These are phyloP conservation scores for Ogataea methylovora DNA, from an alignment of 805 yeast genomes.

Conservation along the genomic window DNA sequence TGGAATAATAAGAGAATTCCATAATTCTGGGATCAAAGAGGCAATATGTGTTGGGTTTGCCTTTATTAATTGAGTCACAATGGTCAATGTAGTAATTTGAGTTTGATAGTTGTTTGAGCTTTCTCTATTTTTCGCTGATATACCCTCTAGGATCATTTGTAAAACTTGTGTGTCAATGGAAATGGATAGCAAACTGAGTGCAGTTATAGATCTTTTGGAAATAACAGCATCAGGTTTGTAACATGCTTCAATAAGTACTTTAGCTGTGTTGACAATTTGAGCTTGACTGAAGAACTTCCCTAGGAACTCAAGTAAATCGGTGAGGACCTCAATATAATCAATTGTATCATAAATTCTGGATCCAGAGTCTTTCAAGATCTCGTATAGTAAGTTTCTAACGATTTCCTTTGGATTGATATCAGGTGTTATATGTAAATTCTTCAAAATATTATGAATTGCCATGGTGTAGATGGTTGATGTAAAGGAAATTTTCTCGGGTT, in stretches of 20 bases:
- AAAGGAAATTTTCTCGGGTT: conserved; percentile 21
- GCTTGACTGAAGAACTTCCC: conserved; percentile 19
- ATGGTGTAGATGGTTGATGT: conserved; percentile 45
- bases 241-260: conserved; percentile 26
- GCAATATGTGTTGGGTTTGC: conserved; percentile 19
- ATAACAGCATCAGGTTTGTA: conserved; percentile 36
- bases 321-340: conserved; percentile 55
- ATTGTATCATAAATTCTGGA: conserved; percentile 27
- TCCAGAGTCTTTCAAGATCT: conserved; percentile 29
- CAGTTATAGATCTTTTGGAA: conserved; percentile 35
- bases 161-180: conserved; percentile 16
- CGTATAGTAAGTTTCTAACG: conserved; percentile 28
- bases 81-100: conserved; percentile 11
- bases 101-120: conserved; percentile 1
- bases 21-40: conserved; percentile 6
- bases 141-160: conserved; percentile 9
- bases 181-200: conserved; percentile 27
- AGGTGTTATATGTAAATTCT: conserved; percentile 20
- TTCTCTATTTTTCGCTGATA: background rate
- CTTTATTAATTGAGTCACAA: conserved; percentile 16
- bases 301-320: conserved; percentile 45
- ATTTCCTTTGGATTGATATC: conserved; percentile 17
- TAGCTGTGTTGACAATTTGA: conserved; percentile 17
- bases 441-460: conserved; percentile 41
- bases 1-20: conserved; percentile 6